Base-by-base conservation (phyloP, 345 rosid genomes). In the Conringia planisiliqua region DNA sequence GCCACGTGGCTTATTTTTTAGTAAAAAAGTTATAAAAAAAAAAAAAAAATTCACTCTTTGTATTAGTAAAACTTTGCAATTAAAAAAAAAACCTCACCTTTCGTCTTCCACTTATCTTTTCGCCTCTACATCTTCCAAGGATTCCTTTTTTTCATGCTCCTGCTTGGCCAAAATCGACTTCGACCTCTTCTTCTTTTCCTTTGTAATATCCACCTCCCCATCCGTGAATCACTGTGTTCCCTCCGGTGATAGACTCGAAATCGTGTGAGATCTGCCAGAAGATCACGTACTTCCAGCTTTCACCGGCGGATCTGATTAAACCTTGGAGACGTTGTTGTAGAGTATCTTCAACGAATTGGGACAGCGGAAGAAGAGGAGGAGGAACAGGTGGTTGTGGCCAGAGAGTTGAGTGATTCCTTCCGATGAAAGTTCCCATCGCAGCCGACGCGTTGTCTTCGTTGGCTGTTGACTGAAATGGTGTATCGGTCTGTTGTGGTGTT, bases 161-260 rank as follows among this genome's bases (percentile, higher is more conserved):
- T 96, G 99, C 68, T 92, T 98, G 2, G 72, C 76, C 1, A 89
- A 13, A 2, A 82, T 68, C 24, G 80, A 16, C 1, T 74, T 65
- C 20, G 78, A 56, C 9, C 71, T 62, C 9, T 54, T 77, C 10
- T 8, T 50, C 64, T 79, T n/a, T n/a, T n/a, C 98, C 99, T 62
- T 85, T 96, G 78, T 96, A 96, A 69, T 90, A 96, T 0, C 98
- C 99, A 74, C 92, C 98, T 29, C 99, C 99, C 99, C 98, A 96
- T 0, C 92, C 97, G 2, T 92, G 82, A 3, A 88, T 58, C 4
- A 87, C 62, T 0, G 86, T 29, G 73, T 83, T 85, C 52, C 86
- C 83, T 82, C 86, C 85, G 65, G 82, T 57, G 42, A 77, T 3
- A 68, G 80, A 40, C 46, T 69, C 40, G 83, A 80, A 90, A 18